phyloP scores from a whole-genome alignment of 139 green algal species.

The Chlamydomonas incerta region DNA sequence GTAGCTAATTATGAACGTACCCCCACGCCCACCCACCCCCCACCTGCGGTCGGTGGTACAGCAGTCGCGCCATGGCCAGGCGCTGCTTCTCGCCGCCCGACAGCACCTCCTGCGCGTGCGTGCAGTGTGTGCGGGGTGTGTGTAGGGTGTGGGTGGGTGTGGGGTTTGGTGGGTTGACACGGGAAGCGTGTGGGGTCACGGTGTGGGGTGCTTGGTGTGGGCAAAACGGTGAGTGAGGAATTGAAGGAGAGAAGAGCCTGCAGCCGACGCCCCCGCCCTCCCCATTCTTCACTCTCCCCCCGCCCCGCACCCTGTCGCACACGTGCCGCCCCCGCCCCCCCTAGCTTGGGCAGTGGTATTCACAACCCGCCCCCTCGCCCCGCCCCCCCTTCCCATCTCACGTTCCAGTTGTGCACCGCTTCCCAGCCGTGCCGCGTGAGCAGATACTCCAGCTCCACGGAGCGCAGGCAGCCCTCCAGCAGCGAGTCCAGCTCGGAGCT shows the following conservation, averaged over 20 bases:
- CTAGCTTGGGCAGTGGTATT: too few relatives aligned
- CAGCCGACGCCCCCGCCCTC: too few relatives aligned
- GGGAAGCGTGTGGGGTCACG: too few relatives aligned
- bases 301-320: too few relatives aligned
- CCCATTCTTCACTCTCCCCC: too few relatives aligned
- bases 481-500: constrained; percentile 50
- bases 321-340: constrained; percentile 40
- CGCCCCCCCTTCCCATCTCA: constrained; percentile 69
- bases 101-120: constrained; percentile 83
- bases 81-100: constrained; percentile 93
- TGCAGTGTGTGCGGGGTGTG: too few relatives aligned
- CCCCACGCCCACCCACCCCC: too few relatives aligned
- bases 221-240: too few relatives aligned
- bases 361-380: too few relatives aligned
- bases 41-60: constrained; percentile 78
- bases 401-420: constrained; percentile 78
- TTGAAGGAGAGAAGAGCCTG: neutral
- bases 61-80: constrained; percentile 90
- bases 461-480: constrained; percentile 73
- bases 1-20: too few relatives aligned
- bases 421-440: constrained; percentile 73
- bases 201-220: too few relatives aligned
- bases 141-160: neutral
- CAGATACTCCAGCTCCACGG: constrained; percentile 92
- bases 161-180: too few relatives aligned